These are phyloP conservation scores for Astrothelium subdiscretum DNA, from an alignment of 495 filamentous ascomycete genomes.

Conservation along the genomic window DNA sequence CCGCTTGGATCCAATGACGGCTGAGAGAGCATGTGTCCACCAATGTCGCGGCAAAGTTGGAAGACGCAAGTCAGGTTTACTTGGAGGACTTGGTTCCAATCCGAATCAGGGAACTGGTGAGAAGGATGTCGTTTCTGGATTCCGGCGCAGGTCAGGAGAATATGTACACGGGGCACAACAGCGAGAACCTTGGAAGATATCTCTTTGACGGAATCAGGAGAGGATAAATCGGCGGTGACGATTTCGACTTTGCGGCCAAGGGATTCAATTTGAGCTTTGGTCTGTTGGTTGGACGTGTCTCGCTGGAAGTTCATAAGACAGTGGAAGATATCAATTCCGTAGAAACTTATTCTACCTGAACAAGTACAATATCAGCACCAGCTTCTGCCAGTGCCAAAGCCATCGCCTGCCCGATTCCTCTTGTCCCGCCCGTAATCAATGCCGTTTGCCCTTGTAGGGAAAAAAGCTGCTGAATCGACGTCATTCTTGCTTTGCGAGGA, in stretches of 20 bases:
- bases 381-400: slow-evolving; percentile 72
- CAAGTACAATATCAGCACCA: slow-evolving; percentile 68
- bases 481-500: slow-evolving; percentile 13
- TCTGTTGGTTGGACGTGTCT: slow-evolving; percentile 52
- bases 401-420: slow-evolving; percentile 80
- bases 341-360: slow-evolving; percentile 29
- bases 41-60: slow-evolving; percentile 69
- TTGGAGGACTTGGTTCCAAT: slow-evolving; percentile 79
- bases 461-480: slow-evolving; percentile 28
- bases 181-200: slow-evolving; percentile 50
- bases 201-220: slow-evolving; percentile 42
- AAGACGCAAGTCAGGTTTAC: slow-evolving; percentile 80
- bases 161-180: slow-evolving; percentile 45
- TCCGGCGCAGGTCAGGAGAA: slow-evolving; percentile 77
- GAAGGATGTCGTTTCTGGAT: slow-evolving; percentile 73
- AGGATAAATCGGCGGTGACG: slow-evolving; percentile 64
- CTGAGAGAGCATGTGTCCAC: slow-evolving; percentile 66
- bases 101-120: slow-evolving; percentile 64
- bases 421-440: slow-evolving; percentile 73
- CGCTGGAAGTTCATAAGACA: slow-evolving; percentile 35
- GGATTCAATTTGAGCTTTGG: slow-evolving; percentile 47
- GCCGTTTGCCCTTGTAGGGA: slow-evolving; percentile 55
- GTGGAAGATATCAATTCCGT: neutral
- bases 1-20: slow-evolving; percentile 38
- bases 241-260: slow-evolving; percentile 58